These are phyloP conservation scores for Drechslerella coelobrocha DNA, from an alignment of 2,329 filamentous ascomycete species.

Conservation along the genomic window DNA sequence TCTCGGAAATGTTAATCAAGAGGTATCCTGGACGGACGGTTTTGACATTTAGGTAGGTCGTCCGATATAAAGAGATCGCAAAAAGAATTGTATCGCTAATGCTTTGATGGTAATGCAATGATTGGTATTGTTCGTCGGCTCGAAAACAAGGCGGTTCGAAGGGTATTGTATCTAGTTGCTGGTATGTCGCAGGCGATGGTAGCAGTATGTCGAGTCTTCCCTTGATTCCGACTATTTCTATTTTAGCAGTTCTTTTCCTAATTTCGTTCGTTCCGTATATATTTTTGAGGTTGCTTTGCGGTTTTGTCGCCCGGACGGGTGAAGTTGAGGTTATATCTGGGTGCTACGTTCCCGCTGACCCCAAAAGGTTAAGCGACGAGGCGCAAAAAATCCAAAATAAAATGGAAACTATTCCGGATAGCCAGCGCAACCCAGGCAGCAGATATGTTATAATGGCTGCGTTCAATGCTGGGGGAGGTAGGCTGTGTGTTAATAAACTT, in stretches of 20 bases:
- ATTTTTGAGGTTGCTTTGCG: slow-evolving; percentile 10
- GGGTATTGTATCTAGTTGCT: no score
- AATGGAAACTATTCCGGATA: background rate
- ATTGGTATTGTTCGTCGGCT: background rate
- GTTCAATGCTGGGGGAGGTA: slow-evolving; percentile 18
- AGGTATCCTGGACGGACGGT: no score
- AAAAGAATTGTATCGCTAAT: no score
- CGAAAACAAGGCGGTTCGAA: no score
- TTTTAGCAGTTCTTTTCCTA: slow-evolving; percentile 3
- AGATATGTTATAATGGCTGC: slow-evolving; percentile 18
- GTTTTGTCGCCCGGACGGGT: slow-evolving; percentile 40
- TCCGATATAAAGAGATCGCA: no score
- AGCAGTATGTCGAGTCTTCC: no score
- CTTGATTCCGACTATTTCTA: no score
- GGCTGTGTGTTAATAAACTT: slow-evolving; percentile 47
- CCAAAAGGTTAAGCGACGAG: slow-evolving; percentile 50
- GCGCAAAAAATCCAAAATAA: slow-evolving; percentile 10
- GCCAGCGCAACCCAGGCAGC: slow-evolving; percentile 9
- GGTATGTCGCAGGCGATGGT: no score
- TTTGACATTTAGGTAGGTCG: no score
- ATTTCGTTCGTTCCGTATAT: slow-evolving; percentile 9
- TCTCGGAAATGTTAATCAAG: no score
- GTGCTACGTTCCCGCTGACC: slow-evolving; percentile 19
- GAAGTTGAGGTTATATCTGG: slow-evolving; percentile 44
- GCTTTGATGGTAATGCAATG: no score